Conservation (phyloP, 306 rosid genomes). For the Quercus glauca region DNA sequence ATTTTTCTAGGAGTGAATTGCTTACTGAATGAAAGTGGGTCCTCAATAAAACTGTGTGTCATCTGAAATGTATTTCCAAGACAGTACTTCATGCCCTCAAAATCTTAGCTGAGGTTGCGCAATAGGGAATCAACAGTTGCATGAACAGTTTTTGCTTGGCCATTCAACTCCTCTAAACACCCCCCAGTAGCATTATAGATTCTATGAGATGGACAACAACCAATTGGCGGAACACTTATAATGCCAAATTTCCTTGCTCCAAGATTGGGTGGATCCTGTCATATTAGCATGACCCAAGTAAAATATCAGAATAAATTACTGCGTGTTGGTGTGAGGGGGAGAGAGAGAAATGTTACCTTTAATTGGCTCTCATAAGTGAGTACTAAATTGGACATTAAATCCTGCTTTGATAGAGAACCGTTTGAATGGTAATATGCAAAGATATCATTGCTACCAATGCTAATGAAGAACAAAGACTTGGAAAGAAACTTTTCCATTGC, state of each 20-base stretch:
- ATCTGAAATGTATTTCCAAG: conserved; percentile 5
- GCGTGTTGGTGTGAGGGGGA: background rate
- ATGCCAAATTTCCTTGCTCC: conserved; percentile 34
- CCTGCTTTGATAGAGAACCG: background rate
- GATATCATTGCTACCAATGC: conserved; percentile 32
- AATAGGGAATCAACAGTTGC: conserved; percentile 5
- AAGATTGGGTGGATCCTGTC: conserved; percentile 16
- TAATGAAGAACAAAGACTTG: conserved; percentile 26
- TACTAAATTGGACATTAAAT: conserved; percentile 5
- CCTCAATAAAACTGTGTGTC: conserved; percentile 18
- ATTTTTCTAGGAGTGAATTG: no score
- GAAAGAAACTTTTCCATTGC: background rate
- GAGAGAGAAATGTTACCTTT: conserved; percentile 1
- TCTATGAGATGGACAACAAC: conserved; percentile 34
- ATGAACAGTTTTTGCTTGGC: conserved; percentile 16
- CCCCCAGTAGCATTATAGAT: conserved; percentile 15
- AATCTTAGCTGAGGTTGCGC: conserved; percentile 9
- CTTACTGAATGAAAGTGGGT: conserved; percentile 24
- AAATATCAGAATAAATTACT: no score
- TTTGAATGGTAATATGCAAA: conserved; percentile 17
- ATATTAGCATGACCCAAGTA: no score
- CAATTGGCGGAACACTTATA: conserved; percentile 22
- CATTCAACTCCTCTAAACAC: conserved; percentile 30
- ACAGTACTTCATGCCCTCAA: no score
- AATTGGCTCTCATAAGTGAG: conserved; percentile 19